Percentiles rank a stretch among this genome's conserved stretches.
These are phyloP conservation scores for Phyllosticta paracitricarpa DNA, from an alignment of 2,329 filamentous ascomycete species.

Conservation along the genomic window DNA sequence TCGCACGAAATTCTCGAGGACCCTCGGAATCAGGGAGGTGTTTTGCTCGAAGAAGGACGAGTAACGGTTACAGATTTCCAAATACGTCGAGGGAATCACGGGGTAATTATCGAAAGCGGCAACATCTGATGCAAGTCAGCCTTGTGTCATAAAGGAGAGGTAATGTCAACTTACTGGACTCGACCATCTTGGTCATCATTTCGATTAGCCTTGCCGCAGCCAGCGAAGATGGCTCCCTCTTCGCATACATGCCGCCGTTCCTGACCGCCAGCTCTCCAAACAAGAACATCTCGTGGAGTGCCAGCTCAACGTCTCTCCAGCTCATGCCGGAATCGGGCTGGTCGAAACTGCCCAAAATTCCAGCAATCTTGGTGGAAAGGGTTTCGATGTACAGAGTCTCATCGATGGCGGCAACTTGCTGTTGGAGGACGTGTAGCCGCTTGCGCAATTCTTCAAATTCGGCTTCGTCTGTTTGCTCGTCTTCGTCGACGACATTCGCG, in stretches of 20 bases:
- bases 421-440: conserved; percentile 79
- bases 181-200: conserved; percentile 95
- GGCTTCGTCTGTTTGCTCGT: conserved; percentile 91
- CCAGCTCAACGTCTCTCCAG: conserved; percentile 91
- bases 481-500: conserved; percentile 83
- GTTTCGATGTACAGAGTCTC: conserved; percentile 81
- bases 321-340: conserved; percentile 57
- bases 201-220: conserved; percentile 73
- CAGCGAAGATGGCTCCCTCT: conserved; percentile 68
- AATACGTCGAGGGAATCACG: conserved; percentile 87
- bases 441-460: conserved; percentile 94
- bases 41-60: conserved; percentile 85
- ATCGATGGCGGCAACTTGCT: conserved; percentile 82
- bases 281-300: conserved; percentile 87
- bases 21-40: conserved; percentile 68
- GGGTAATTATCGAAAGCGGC: conserved; percentile 71
- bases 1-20: conserved; percentile 83
- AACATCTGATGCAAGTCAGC: conserved; percentile 48
- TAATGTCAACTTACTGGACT: conserved; percentile 55
- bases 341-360: conserved; percentile 60
- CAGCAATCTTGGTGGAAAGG: conserved; percentile 77
- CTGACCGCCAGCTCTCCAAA: conserved; percentile 92
- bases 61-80: conserved; percentile 97
- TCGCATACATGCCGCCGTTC: conserved; percentile 75
- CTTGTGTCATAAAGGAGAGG: background rate